Conservation (phyloP, 139 green algal species). For the Asterochloris sp. region DNA sequence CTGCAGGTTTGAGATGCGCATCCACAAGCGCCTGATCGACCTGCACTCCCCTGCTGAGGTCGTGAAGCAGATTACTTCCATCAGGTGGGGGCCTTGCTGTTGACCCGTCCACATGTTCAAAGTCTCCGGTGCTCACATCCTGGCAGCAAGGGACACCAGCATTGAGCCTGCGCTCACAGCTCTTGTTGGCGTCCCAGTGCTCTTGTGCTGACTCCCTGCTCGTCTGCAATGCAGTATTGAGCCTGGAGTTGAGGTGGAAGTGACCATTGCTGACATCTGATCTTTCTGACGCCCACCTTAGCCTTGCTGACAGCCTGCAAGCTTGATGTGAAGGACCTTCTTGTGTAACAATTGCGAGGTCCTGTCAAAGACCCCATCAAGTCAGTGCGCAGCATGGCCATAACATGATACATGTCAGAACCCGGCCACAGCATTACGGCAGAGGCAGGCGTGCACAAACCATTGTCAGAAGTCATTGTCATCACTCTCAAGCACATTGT, state of each 20-base stretch:
- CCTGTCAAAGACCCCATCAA: no score
- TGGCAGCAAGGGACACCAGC: no score
- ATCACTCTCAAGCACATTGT: constrained; percentile 9
- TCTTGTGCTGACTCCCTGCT: background rate
- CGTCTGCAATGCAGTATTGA: constrained; percentile 70
- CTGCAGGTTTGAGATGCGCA: constrained; percentile 40
- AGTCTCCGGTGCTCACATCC: no score
- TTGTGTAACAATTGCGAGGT: no score
- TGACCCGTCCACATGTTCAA: background rate
- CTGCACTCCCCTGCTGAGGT: constrained; percentile 96
- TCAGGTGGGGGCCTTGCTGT: constrained; percentile 52
- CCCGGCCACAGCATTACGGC: no score
- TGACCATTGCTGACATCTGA: constrained; percentile 76
- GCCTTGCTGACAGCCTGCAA: background rate
- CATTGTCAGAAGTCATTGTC: constrained; percentile 11
- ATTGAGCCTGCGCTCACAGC: background rate
- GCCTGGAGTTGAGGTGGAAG: constrained; percentile 97
- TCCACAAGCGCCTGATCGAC: constrained; percentile 99
- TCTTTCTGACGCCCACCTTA: background rate
- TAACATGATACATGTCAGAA: no score
- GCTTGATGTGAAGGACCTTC: no score
- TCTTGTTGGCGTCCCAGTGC: background rate
- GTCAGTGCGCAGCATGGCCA: no score
- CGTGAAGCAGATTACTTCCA: constrained; percentile 99
- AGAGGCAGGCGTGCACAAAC: no score